Conservation (phyloP, 257 asterid genomes). For the Fraxinus americana region DNA sequence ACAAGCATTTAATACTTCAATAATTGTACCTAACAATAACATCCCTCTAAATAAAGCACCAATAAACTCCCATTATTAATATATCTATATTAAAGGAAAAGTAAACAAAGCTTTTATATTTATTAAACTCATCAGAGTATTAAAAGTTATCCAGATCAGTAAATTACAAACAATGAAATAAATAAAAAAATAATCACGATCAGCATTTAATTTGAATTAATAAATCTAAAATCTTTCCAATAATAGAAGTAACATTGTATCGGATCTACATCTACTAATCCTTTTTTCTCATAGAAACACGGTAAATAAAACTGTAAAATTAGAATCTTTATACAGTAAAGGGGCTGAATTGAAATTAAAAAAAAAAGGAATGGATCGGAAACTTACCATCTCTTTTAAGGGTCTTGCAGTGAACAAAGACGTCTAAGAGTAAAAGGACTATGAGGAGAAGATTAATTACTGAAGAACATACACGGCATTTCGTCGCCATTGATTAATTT, state of each 20-base stretch:
- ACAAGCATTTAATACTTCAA: neutral
- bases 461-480: conserved; percentile 24
- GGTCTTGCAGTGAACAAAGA: conserved; percentile 70
- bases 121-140: neutral
- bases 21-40: neutral
- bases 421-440: conserved; percentile 41
- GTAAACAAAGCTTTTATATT: too few species aligned
- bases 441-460: conserved; percentile 27
- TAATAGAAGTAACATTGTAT: too few species aligned
- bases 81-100: too few species aligned
- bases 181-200: conserved; percentile 5
- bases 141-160: conserved; percentile 9
- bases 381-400: conserved; percentile 83
- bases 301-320: conserved; percentile 7
- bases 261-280: neutral
- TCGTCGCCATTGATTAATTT: conserved; percentile 35
- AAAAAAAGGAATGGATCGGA: conserved; percentile 12
- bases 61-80: neutral
- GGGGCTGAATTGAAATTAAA: neutral
- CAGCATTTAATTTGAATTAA: conserved; percentile 9
- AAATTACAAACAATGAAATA: conserved; percentile 17
- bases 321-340: conserved; percentile 15
- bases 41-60: conserved; percentile 15
- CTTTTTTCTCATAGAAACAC: neutral
- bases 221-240: neutral